Percentiles rank a stretch among this genome's conserved stretches.
phyloP scores from a whole-genome alignment of 2,329 filamentous ascomycete species.

The Incumbomyces delicatus region DNA sequence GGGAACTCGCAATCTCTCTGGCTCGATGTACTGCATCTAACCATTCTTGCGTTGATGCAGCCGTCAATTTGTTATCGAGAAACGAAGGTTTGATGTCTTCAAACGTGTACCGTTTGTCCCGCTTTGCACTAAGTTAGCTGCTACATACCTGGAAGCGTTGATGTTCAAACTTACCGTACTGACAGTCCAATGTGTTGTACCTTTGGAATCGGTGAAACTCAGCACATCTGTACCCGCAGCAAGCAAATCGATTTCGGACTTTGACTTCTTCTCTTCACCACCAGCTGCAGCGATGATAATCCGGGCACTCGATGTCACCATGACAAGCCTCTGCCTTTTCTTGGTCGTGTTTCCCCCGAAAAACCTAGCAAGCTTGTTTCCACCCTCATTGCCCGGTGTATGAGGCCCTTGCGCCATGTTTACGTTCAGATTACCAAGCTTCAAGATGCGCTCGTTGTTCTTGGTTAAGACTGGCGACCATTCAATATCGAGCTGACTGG shows the following conservation, averaged over 20 bases:
- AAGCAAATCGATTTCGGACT: slow-evolving; percentile 80
- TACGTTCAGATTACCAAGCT: slow-evolving; percentile 83
- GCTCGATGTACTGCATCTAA: slow-evolving; percentile 79
- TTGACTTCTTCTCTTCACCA: slow-evolving; percentile 91
- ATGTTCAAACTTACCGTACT: slow-evolving; percentile 65
- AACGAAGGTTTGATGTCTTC: slow-evolving; percentile 76
- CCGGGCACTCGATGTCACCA: slow-evolving; percentile 85
- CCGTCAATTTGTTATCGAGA: slow-evolving; percentile 52
- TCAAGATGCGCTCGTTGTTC: slow-evolving; percentile 86
- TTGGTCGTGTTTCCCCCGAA: slow-evolving; percentile 82
- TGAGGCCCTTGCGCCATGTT: slow-evolving; percentile 67
- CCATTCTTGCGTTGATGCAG: slow-evolving; percentile 77
- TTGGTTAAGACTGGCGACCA: slow-evolving; percentile 93
- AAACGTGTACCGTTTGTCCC: slow-evolving; percentile 82
- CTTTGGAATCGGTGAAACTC: slow-evolving; percentile 75
- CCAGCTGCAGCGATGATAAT: slow-evolving; percentile 84
- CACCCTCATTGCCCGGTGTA: slow-evolving; percentile 58
- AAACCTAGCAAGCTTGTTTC: slow-evolving; percentile 74
- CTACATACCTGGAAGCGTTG: too few species aligned
- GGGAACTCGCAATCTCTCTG: slow-evolving; percentile 68
- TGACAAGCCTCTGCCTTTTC: slow-evolving; percentile 83
- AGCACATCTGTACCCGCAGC: slow-evolving; percentile 66
- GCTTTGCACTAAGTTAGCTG: slow-evolving; percentile 42
- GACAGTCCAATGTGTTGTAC: slow-evolving; percentile 77
- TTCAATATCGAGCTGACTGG: slow-evolving; percentile 92